Percentiles rank a stretch among this genome's conserved stretches.
These are phyloP conservation scores for Croton setiger DNA, from an alignment of 441 rosid genomes.

Conservation along the genomic window DNA sequence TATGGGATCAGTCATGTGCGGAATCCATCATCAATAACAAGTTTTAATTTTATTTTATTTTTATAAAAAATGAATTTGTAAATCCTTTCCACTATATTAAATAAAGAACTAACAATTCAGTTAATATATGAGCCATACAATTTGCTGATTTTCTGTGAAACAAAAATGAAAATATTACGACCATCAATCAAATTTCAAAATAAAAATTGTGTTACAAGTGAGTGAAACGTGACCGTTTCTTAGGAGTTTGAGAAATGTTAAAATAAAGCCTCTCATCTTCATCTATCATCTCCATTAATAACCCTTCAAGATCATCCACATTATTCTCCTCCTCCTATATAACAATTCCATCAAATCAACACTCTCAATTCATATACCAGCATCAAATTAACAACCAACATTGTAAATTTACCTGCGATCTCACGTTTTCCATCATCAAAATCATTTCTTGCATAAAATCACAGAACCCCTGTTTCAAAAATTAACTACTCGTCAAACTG, in stretches of 20 bases:
- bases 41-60: too few species aligned
- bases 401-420: slow-evolving; percentile 17
- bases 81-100: too few species aligned
- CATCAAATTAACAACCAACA: neutral
- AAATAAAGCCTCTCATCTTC: slow-evolving; percentile 15
- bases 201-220: neutral
- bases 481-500: neutral
- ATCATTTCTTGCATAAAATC: slow-evolving; percentile 40
- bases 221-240: slow-evolving; percentile 25
- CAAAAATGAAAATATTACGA: too few species aligned
- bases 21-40: too few species aligned
- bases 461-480: slow-evolving; percentile 28
- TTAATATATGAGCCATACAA: too few species aligned
- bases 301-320: slow-evolving; percentile 30
- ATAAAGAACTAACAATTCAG: too few species aligned
- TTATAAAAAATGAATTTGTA: too few species aligned
- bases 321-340: slow-evolving; percentile 17
- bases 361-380: too few species aligned
- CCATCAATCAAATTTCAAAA: neutral
- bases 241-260: slow-evolving; percentile 2
- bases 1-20: too few species aligned
- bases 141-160: too few species aligned
- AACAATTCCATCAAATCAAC: too few species aligned
- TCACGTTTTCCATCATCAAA: slow-evolving; percentile 30
- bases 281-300: slow-evolving; percentile 28